Evolutionary conservation across 805 yeast genomes (phyloP).

Genomic region (Teunomyces funiuensis): DNA sequence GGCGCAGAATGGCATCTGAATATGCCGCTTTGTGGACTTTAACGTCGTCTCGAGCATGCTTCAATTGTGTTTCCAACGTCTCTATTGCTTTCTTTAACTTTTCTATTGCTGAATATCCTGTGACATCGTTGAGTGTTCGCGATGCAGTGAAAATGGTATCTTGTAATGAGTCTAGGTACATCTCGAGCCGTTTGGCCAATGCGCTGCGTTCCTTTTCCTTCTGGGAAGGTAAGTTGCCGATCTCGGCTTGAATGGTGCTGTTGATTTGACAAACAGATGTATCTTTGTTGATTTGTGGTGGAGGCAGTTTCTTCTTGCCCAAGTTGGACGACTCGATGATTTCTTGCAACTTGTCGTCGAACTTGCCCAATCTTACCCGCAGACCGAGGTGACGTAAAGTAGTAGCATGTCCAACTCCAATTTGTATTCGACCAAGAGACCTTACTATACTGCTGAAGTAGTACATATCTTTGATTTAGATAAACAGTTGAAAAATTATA

Average conservation of each 20-base stretch:
- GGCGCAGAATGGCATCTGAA: slow-evolving; percentile 56
- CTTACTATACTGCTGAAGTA: not conserved
- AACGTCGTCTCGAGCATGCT: slow-evolving; percentile 48
- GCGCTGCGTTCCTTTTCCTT: slow-evolving; percentile 41
- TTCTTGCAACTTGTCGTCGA: slow-evolving; percentile 30
- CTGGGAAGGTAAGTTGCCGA: slow-evolving; percentile 45
- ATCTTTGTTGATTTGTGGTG: no score
- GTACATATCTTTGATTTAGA: no score
- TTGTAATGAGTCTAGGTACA: slow-evolving; percentile 55
- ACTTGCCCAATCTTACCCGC: not conserved
- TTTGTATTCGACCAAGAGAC: not conserved
- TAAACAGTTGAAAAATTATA: no score
- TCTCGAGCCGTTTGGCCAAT: slow-evolving; percentile 38
- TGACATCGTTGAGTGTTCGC: slow-evolving; percentile 78
- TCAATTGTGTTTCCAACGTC: slow-evolving; percentile 51
- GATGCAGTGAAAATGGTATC: slow-evolving; percentile 60
- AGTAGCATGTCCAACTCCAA: not conserved
- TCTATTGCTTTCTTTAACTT: slow-evolving; percentile 63
- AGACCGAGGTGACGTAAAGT: not conserved
- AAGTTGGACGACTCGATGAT: slow-evolving; percentile 39
- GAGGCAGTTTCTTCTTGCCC: slow-evolving; percentile 16
- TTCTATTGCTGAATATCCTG: slow-evolving; percentile 86
- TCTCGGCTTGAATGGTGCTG: slow-evolving; percentile 17
- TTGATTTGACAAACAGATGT: slow-evolving; percentile 6
- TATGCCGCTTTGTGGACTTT: slow-evolving; percentile 50